Conservation (phyloP, 2,329 filamentous ascomycete genomes). For the Scedosporium minutisporum region DNA sequence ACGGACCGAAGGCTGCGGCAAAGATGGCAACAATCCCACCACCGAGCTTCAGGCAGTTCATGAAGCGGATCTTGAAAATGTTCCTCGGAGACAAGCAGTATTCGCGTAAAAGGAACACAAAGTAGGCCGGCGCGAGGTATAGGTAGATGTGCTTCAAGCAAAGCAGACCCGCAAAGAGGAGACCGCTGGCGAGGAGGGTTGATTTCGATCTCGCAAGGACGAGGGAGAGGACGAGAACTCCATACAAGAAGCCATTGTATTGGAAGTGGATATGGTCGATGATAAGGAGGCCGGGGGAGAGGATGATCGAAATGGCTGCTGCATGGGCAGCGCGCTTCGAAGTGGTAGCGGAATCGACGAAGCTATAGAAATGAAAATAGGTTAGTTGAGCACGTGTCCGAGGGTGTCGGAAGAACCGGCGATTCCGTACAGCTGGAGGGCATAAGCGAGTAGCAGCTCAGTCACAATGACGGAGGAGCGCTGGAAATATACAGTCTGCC, state of each 20-base stretch:
- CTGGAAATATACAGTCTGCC: slow-evolving; percentile 92
- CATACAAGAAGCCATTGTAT: slow-evolving; percentile 97
- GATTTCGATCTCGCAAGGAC: slow-evolving; percentile 69
- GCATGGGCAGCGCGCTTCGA: slow-evolving; percentile 74
- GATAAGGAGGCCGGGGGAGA: slow-evolving; percentile 88
- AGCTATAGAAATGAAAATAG: slow-evolving; percentile 36
- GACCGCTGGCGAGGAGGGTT: slow-evolving; percentile 66
- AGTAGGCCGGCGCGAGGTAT: slow-evolving; percentile 91
- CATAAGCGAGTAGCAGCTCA: slow-evolving; percentile 75
- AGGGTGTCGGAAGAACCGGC: background rate
- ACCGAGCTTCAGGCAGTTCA: slow-evolving; percentile 78
- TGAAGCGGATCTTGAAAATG: slow-evolving; percentile 63
- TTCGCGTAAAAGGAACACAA: slow-evolving; percentile 78
- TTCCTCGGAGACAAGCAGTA: slow-evolving; percentile 79
- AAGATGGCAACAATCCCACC: slow-evolving; percentile 62
- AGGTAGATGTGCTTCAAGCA: slow-evolving; percentile 98
- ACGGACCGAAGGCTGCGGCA: slow-evolving; percentile 79
- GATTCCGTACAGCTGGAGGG: slow-evolving; percentile 57
- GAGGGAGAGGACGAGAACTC: slow-evolving; percentile 76
- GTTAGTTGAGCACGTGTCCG: background rate
- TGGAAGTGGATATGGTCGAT: slow-evolving; percentile 99
- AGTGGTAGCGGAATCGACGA: slow-evolving; percentile 57
- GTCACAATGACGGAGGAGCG: slow-evolving; percentile 76
- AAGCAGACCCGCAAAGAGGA: slow-evolving; percentile 74
- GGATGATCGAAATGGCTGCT: slow-evolving; percentile 76